A percentile compares a stretch with the other conserved stretches of the same genome.
phyloP scores from a whole-genome alignment of 331 rosid genomes.

The Spiraea crenata region DNA sequence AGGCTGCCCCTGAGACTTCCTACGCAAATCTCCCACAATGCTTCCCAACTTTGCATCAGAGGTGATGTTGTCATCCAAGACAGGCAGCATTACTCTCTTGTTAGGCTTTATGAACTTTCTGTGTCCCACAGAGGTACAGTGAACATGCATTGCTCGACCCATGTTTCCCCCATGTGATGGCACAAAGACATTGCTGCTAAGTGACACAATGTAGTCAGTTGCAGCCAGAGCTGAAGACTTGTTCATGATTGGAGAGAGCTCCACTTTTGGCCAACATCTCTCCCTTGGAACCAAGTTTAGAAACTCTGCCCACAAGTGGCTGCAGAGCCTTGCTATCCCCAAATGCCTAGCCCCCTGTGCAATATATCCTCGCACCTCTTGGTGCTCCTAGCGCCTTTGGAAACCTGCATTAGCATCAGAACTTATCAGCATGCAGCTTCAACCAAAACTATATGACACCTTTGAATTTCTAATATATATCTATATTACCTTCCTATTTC shows the following conservation, averaged over 20 bases:
- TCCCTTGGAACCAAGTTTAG: constrained; percentile 48
- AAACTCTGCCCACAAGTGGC: constrained; percentile 46
- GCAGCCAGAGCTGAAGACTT: constrained; percentile 59
- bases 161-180: constrained; percentile 59
- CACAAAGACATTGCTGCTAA: constrained; percentile 49
- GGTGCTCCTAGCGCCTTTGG: constrained; percentile 55
- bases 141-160: constrained; percentile 63
- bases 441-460: neutral
- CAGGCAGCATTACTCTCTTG: constrained; percentile 40
- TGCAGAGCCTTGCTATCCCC: constrained; percentile 46
- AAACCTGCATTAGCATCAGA: constrained; percentile 25
- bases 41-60: constrained; percentile 39
- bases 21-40: constrained; percentile 36
- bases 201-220: constrained; percentile 50
- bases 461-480: neutral
- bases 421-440: neutral
- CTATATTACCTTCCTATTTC: constrained; percentile 57
- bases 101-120: constrained; percentile 55
- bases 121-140: constrained; percentile 49
- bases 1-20: constrained; percentile 37
- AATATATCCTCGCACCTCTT: constrained; percentile 35
- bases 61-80: constrained; percentile 32
- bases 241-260: constrained; percentile 41
- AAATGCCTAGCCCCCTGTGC: constrained; percentile 59
- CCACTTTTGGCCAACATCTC: constrained; percentile 39